A percentile compares a stretch with the other conserved stretches of the same genome.
These are phyloP conservation scores for Trametes maxima DNA, from an alignment of 768 basidiomycete species.

Conservation along the genomic window DNA sequence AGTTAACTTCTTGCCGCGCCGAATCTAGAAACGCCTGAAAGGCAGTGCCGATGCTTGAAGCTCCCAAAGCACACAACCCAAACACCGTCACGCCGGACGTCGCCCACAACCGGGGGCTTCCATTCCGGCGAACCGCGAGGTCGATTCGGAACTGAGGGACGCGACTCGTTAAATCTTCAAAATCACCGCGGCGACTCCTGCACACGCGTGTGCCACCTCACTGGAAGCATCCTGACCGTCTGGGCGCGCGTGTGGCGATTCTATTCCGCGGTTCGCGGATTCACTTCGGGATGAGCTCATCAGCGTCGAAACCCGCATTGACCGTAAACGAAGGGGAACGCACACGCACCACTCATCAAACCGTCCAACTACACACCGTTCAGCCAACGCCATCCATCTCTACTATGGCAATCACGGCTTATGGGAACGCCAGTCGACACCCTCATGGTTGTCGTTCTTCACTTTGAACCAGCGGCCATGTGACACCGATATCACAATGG, in stretches of 20 bases:
- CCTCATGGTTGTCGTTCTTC: too few relatives aligned
- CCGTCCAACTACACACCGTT: too few relatives aligned
- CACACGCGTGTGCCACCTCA: neutral
- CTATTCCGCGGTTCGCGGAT: neutral
- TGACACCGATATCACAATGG: neutral
- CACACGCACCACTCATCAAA: too few relatives aligned
- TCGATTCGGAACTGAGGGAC: constrained; percentile 7
- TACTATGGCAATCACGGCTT: too few relatives aligned
- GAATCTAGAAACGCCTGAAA: neutral
- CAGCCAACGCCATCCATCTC: too few relatives aligned
- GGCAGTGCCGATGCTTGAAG: neutral
- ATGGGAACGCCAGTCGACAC: too few relatives aligned
- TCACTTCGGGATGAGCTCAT: too few relatives aligned
- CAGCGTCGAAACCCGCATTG: too few relatives aligned
- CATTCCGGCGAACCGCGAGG: neutral
- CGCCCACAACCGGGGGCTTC: neutral
- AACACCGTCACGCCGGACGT: neutral
- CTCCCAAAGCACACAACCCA: neutral
- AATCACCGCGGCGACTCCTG: neutral
- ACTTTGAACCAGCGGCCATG: too few relatives aligned
- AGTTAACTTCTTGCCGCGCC: constrained; percentile 1
- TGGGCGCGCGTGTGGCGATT: neutral
- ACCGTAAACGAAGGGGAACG: too few relatives aligned
- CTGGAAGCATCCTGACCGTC: neutral
- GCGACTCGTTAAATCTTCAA: neutral